phyloP scores from a whole-genome alignment of 2,329 filamentous ascomycete species.

The Cladophialophora immunda region DNA sequence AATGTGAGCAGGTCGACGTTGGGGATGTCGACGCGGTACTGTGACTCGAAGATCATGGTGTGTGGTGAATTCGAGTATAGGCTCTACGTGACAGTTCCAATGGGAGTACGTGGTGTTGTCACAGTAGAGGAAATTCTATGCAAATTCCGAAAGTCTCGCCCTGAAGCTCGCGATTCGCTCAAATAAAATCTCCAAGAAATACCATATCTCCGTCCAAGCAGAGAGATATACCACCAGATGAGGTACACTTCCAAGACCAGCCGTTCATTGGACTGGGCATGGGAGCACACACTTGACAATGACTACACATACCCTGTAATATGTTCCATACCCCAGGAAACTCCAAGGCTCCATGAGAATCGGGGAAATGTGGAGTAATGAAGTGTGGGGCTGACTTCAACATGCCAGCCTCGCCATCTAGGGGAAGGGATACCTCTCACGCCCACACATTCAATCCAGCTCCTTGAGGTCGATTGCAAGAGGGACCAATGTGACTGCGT shows the following conservation, averaged over 20 bases:
- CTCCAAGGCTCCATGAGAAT: conserved; percentile 16
- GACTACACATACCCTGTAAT: too few species aligned
- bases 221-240: not conserved
- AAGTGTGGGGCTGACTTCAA: not conserved
- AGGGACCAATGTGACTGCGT: not conserved
- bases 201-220: not conserved
- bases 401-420: conserved; percentile 6
- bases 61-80: too few species aligned
- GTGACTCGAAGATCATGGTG: conserved; percentile 35
- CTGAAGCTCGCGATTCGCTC: too few species aligned
- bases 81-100: too few species aligned
- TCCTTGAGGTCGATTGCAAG: not conserved
- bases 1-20: conserved; percentile 31
- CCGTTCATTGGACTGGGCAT: too few species aligned
- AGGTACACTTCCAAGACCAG: not conserved
- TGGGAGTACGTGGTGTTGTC: too few species aligned
- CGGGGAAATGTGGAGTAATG: conserved; percentile 26
- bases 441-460: not conserved
- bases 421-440: not conserved
- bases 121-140: too few species aligned
- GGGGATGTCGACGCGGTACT: conserved; percentile 32
- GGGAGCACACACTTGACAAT: too few species aligned
- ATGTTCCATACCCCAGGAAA: not conserved
- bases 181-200: too few species aligned
- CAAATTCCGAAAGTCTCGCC: too few species aligned